Base-by-base conservation (phyloP, 768 basidiomycete genomes). In the Tricholoma bakamatsutake region DNA sequence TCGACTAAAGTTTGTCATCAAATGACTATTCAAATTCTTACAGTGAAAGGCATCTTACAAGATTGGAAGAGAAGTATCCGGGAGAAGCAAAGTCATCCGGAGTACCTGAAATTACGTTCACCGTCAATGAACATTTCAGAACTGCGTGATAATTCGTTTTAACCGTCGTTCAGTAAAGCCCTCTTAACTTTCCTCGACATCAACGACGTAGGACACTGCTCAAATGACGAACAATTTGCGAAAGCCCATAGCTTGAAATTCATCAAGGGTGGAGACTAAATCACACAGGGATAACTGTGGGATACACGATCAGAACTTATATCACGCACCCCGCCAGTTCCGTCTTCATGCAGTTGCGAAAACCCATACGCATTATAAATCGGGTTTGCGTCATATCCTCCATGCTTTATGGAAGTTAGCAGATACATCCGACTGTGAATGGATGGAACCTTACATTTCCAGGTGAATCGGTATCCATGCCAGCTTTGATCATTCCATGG, bases 401-500 rank as follows among this genome's bases (percentile, higher is more conserved):
- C 77, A 57, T 78, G 77, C 77, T 80, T 56, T 13, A 54, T 3
- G 21, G 21, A 12, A 51, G 47, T 47, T 27, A 27, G 43, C 39
- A 18, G 8, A 31, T 37, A 13, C 31, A 40, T 21, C n/a, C 34
- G 39, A 27, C 13, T 15, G n/a, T 42, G 24, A 10, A 40, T n/a
- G 21, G 8, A 40, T n/a, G 21, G 42, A 15, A 28, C 11, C 74
- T 33, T 59, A 82, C 82, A 63, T 82, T 82, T 62, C 76, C 80
- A 2, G 82, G 80, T 11, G 82, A 82, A 61, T 85, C 81, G 0
- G 83, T 85, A 62, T 87, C 84, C 77, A 85, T 79, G 6, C 84
- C 84, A 2, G 71, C 77, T 69, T 87, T 87, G 13, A 80, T 76
- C 84, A 85, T 83, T n/a, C 85, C 84, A 67, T 85, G 83, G 2